Percentiles rank a stretch among this genome's conserved stretches.
Evolutionary conservation across 768 basidiomycete species (phyloP).

Genomic region (Paxillus rubicundulus): DNA sequence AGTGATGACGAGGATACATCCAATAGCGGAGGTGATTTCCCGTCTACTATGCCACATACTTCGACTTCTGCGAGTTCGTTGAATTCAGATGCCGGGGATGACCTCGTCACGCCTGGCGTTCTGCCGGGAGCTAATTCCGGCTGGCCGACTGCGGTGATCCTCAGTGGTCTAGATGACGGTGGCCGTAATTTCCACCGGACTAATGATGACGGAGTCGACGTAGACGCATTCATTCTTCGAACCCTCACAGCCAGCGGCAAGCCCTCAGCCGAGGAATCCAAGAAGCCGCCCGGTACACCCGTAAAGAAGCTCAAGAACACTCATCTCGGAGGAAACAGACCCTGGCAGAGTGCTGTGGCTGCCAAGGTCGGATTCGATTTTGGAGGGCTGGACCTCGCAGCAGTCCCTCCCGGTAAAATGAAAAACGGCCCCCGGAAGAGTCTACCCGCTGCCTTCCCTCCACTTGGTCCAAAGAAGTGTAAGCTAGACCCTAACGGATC

Average conservation of each 20-base stretch:
- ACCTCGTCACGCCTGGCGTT: constrained; percentile 66
- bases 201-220: constrained; percentile 37
- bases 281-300: constrained; percentile 76
- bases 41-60: constrained; percentile 47
- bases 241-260: constrained; percentile 62
- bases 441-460: constrained; percentile 68
- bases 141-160: constrained; percentile 54
- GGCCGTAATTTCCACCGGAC: constrained; percentile 19
- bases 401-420: constrained; percentile 38
- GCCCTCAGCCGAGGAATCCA: constrained; percentile 40
- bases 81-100: constrained; percentile 56
- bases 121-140: constrained; percentile 53
- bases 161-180: constrained; percentile 43
- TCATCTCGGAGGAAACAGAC: constrained; percentile 55
- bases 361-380: constrained; percentile 58
- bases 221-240: constrained; percentile 71
- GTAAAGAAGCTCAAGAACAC: constrained; percentile 72
- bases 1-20: constrained; percentile 54
- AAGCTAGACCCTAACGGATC: constrained; percentile 35
- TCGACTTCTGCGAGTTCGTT: constrained; percentile 66
- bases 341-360: constrained; percentile 81
- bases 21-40: constrained; percentile 15
- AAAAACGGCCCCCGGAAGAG: constrained; percentile 66
- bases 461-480: constrained; percentile 34
- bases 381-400: constrained; percentile 36